phyloP scores from a whole-genome alignment of 73 alveolate species.

The Symbiodinium natans region DNA sequence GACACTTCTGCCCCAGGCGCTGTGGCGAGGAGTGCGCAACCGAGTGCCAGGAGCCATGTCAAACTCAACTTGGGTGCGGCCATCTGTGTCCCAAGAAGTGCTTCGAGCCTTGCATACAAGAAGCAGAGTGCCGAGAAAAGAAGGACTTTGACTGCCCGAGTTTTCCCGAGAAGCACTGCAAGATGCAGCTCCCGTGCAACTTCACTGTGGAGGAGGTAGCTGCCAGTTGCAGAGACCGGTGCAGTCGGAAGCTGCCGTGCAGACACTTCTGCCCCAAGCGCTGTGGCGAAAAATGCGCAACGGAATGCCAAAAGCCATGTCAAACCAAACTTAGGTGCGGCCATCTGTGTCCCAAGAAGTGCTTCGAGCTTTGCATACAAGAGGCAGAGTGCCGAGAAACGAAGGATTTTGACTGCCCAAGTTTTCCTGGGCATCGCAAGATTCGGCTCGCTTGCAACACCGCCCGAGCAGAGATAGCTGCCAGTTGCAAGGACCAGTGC shows the following conservation, averaged over 20 bases:
- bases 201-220: background rate
- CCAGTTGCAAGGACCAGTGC: background rate
- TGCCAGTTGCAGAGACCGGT: background rate
- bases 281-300: background rate
- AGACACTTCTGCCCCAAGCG: background rate
- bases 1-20: background rate
- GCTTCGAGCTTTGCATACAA: background rate
- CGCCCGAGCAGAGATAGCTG: background rate
- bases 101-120: background rate
- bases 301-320: background rate
- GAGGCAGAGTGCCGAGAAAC: background rate
- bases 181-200: background rate
- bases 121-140: background rate
- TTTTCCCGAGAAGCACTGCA: background rate
- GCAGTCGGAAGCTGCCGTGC: background rate
- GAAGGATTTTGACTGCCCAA: background rate
- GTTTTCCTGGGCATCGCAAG: background rate
- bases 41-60: background rate
- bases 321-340: background rate
- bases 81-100: conserved; percentile 21
- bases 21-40: background rate
- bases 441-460: background rate
- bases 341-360: background rate
- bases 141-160: background rate
- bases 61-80: background rate